Evolutionary conservation across 192 early-diverging fungal genomes (phyloP).

Genomic region (Umbelopsis ramanniana): DNA sequence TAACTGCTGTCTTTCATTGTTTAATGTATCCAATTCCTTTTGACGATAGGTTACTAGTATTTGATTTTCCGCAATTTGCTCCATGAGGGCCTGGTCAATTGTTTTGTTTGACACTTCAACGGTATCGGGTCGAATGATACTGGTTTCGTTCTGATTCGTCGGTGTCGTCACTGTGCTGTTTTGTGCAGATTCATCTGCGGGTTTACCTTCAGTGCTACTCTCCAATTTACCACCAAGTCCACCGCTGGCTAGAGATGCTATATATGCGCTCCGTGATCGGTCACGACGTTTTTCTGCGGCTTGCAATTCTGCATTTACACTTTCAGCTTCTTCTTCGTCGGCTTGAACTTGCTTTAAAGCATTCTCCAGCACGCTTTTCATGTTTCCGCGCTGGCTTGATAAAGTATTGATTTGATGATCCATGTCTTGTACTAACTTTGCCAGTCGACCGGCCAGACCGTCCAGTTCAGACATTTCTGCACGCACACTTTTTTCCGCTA

Average conservation of each 20-base stretch:
- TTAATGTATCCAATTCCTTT: conserved; percentile 53
- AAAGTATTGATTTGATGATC: conserved; percentile 15
- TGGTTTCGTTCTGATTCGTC: not conserved
- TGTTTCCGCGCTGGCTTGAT: conserved; percentile 39
- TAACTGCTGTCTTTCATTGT: conserved; percentile 52
- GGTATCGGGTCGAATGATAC: conserved; percentile 1
- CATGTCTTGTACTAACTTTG: not conserved
- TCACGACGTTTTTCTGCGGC: conserved; percentile 53
- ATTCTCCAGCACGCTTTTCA: conserved; percentile 41
- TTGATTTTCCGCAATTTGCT: conserved; percentile 49
- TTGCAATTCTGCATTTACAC: conserved; percentile 39
- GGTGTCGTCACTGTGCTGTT: not conserved
- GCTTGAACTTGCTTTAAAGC: conserved; percentile 44
- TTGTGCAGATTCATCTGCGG: not conserved
- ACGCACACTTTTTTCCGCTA: not conserved
- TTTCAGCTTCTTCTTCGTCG: conserved; percentile 44
- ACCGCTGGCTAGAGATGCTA: conserved; percentile 27
- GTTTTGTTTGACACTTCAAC: conserved; percentile 20
- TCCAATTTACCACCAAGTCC: conserved; percentile 30
- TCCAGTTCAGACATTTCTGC: not conserved
- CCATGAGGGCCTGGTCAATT: conserved; percentile 40
- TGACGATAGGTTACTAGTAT: conserved; percentile 50
- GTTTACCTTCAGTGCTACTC: conserved; percentile 16
- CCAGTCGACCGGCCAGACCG: not conserved
- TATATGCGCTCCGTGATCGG: conserved; percentile 48